Evolutionary conservation across 2,329 filamentous ascomycete species (phyloP), one percentile per base, ranked within the genome.

Genomic region (Calonectria pauciramosa): DNA sequence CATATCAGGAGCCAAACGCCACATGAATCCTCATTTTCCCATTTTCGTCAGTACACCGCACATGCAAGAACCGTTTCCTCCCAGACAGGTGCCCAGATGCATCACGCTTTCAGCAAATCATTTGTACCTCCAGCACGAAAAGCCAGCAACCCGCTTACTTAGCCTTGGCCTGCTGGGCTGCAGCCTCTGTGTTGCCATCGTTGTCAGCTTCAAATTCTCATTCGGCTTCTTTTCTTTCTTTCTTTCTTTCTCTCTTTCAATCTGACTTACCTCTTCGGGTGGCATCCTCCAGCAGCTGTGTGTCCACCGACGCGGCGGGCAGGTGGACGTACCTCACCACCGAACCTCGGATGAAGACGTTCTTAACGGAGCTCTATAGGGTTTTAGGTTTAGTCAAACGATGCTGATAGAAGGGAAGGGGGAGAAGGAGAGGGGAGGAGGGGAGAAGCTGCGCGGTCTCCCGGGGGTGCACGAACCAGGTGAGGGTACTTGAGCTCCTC

Each of bases 401-500:
- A n/a, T 5, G n/a, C n/a, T 13, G 5, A 8, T 26, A 26, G 20
- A 44, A 2, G 51, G 51, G 20, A 9, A 51, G 18, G 47, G 65
- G 23, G 23, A 10, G 8, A 32, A 36, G 26, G 16, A 2, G 26
- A 10, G 11, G 38, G 34, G 13, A n/a, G n/a, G 67, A 54, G 10
- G 36, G 14, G 56, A 59, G 32, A 9, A 44, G 44, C 7, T 26
- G 41, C 14, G 20, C 32, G n/a, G 41, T 20, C 11, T 13, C 32
- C 32, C 32, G n/a, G 34, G 0, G 41, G 9, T 64, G 82, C 9
- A 64, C 66, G 47, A n/a, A 96, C 95, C 85, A 99, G 87, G 86
- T 99, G 97, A 66, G 97, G 97, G 85, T 98, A 99, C 86, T 96
- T 96, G 83, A 97, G 88, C 87, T 99, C 95, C 79, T 99, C 96